Base-by-base conservation (phyloP, 352 stramenopile genomes). In the Plasmopara viticola region DNA sequence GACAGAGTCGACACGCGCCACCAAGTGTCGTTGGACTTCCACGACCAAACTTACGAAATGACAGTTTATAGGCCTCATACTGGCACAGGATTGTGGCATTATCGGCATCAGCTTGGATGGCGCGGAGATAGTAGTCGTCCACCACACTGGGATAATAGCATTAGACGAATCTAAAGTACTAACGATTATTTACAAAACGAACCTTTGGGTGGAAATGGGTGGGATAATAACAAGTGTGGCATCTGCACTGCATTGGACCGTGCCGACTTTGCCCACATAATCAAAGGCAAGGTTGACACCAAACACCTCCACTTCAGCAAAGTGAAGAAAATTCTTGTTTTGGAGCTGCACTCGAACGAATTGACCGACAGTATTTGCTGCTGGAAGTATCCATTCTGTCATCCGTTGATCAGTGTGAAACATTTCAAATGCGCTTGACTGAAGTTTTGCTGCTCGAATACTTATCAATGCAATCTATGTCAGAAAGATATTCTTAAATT, bases 251-350 rank as follows among this genome's bases (percentile, higher is more conserved):
- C 85, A 90, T 38, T 82, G 68, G 5, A 86, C 88, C 0, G 76
- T 74, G 28, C 72, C 78, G 10, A 96, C 86, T 10, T 76, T 74
- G 6, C 90, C 92, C 2, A 96, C 74, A 44, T 83, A 90, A 42
- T 84, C 81, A 56, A 86, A 83, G 5, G 80, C 71, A 15, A 86
- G 87, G 65, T 87, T 90, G 5, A 91, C 87, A 10, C 90, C 93
- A 58, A 96, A 96, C 9, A 98, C 88, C 59, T 98, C 78, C 14
- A 97, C 62, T 58, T 91, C 63, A 20, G 87, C 87, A 47, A 98
- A 68, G 61, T 97, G 88, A 47, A 98, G 62, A 50, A 95, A 97
- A 53, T 90, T 87, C 44, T 72, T 90, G 37, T 60, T 72, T 60
- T 97, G 82, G 5, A 97, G 57, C 56, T 98, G 93, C 9, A 98